Percentiles rank a stretch among this genome's conserved stretches.
phyloP scores from a whole-genome alignment of 306 rosid genomes.

The barrel medic (Medicago truncatula) region DNA sequence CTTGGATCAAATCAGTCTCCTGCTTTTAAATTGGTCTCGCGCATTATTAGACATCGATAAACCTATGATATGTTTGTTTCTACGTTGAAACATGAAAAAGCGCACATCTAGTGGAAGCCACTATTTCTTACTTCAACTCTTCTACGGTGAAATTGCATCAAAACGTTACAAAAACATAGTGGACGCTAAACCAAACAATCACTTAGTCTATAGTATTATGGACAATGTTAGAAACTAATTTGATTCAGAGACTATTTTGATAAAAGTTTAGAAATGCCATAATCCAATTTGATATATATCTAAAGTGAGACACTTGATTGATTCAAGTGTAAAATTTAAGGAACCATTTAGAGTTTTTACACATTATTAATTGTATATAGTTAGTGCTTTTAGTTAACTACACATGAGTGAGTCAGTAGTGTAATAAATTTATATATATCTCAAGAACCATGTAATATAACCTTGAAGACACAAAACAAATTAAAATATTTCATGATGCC shows the following conservation, averaged over 20 bases:
- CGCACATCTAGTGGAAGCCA: too few species aligned
- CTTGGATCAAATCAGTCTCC: too few species aligned
- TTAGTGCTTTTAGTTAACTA: background rate
- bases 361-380: background rate
- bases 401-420: slow-evolving; percentile 6
- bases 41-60: too few species aligned
- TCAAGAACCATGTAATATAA: slow-evolving; percentile 6
- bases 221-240: background rate
- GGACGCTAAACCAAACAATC: too few species aligned
- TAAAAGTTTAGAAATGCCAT: too few species aligned
- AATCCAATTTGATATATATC: too few species aligned
- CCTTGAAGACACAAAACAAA: slow-evolving; percentile 30
- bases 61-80: too few species aligned
- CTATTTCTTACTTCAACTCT: too few species aligned
- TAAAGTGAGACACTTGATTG: background rate
- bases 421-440: slow-evolving; percentile 16
- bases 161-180: too few species aligned
- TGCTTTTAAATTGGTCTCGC: too few species aligned
- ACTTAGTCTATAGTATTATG: background rate
- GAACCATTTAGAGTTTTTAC: background rate
- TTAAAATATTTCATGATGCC: slow-evolving; percentile 42
- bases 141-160: too few species aligned
- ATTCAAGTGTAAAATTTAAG: background rate
- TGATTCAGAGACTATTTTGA: background rate
- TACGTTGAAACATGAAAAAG: too few species aligned